Evolutionary conservation across 179 eudicot genomes (phyloP), one percentile per base, ranked within the genome.

Genomic region (Corrigiola litoralis): DNA sequence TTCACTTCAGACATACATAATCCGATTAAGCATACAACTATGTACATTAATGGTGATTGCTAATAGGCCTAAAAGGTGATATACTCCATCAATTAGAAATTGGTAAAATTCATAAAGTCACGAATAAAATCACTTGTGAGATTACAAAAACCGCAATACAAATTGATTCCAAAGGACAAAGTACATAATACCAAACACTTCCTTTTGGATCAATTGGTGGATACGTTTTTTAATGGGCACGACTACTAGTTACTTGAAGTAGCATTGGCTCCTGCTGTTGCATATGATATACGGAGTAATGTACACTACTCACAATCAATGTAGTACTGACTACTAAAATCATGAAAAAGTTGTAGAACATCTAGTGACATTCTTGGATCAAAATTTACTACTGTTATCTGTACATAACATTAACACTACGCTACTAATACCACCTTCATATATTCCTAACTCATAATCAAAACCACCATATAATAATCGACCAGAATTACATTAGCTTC

Each of bases 81-180:
- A 11, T 38, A 38, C 13, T 38, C 13, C 13, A 38, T 2, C 13
- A 38, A 38, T 38, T 38, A 11, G 2, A 38, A 38, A 38, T 2
- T 38, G 13, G 2, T 16, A 38, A 8, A 38, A 16, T 4, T 38
- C 44, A 16, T 2, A 38, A 4, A 38, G 6, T 11, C 13, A 38
- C 45, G 6, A 2, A 40, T 40, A 40, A 38, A 9, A 38, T 38
- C 44, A 9, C 44, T 9, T 2, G 44, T 6, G 44, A 38, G 2
- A 12, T 16, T 3, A 3, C 28, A 13, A 12, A 10, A 61, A 9
- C 23, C 2, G 36, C 25, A 20, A 20, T 31, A 33, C 23, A 17
- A 14, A 45, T 57, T 50, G 46, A 70, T 45, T 54, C 68, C 74
- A 18, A 63, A 54, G 8, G 62, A 63, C 49, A 70, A 53, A 49